Conservation (phyloP, 164 flowering plant genomes). For the Saururus chinensis region DNA sequence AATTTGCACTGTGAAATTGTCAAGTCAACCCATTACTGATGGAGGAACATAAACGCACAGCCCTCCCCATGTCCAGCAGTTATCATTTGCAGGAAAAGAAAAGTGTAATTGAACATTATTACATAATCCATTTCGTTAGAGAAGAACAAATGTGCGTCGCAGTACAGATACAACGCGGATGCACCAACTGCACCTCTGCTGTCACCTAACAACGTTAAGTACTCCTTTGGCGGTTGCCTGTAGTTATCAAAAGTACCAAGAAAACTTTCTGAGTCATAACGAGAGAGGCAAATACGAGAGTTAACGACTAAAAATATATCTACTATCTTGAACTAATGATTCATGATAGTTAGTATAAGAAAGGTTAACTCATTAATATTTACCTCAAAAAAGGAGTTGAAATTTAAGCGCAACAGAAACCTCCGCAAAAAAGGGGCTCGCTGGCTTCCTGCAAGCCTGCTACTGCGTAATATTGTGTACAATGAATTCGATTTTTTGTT, state of each 20-base stretch:
- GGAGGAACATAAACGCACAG: too few species aligned
- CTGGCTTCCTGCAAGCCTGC: constrained; percentile 96
- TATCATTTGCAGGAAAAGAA: not conserved
- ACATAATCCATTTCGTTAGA: too few species aligned
- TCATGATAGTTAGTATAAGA: too few species aligned
- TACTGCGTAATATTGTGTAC: constrained; percentile 90
- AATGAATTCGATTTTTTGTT: constrained; percentile 95
- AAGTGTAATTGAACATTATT: too few species aligned
- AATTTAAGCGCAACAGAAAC: constrained; percentile 84
- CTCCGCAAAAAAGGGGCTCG: constrained; percentile 90
- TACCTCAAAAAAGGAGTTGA: constrained; percentile 96
- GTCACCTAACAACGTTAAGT: constrained; percentile 68
- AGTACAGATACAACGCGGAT: not conserved
- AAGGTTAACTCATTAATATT: not conserved
- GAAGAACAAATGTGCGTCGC: not conserved
- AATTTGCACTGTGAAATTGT: too few species aligned
- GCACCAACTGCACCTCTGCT: too few species aligned
- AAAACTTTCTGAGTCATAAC: too few species aligned
- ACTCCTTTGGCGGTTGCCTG: constrained; percentile 94
- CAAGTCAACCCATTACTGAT: too few species aligned
- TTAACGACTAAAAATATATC: too few species aligned
- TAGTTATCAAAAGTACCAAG: constrained; percentile 10
- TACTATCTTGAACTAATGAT: not conserved
- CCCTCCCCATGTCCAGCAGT: too few species aligned
- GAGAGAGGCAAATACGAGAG: too few species aligned